Conservation (phyloP, 495 filamentous ascomycete genomes). For the Apiosordaria backusii region DNA sequence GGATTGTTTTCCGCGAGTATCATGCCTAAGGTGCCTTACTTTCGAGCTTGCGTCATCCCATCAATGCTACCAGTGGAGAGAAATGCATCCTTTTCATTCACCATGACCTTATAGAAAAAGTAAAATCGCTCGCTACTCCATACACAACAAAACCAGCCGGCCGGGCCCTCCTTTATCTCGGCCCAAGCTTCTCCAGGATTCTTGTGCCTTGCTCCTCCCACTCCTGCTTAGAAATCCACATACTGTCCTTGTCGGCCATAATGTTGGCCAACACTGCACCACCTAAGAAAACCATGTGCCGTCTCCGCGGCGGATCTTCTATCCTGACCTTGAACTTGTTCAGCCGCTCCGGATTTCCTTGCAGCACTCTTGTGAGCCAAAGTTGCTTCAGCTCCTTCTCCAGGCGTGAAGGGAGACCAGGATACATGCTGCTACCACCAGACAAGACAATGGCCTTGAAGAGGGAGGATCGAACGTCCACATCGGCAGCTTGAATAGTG, state of each 20-base stretch:
- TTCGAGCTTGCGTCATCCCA: not conserved
- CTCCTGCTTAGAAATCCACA: conserved; percentile 97
- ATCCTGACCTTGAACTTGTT: conserved; percentile 99
- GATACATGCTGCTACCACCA: conserved; percentile 98
- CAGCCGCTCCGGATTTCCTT: conserved; percentile 85
- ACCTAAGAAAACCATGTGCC: conserved; percentile 98
- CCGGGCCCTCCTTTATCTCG: conserved; percentile 47
- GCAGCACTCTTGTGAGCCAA: conserved; percentile 89
- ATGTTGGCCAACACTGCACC: conserved; percentile 96
- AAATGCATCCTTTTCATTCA: conserved; percentile 10
- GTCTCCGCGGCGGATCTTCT: conserved; percentile 90
- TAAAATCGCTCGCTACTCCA: conserved; percentile 18
- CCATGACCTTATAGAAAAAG: conserved; percentile 8
- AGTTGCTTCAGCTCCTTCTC: conserved; percentile 99
- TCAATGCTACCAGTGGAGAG: not conserved
- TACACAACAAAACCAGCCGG: not conserved
- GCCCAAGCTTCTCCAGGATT: conserved; percentile 85
- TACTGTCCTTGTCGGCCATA: conserved; percentile 96
- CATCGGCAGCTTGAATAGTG: conserved; percentile 92
- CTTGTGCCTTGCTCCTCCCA: conserved; percentile 93
- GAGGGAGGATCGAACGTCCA: conserved; percentile 86
- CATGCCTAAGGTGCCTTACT: not conserved
- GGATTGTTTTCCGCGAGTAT: not conserved
- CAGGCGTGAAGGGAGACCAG: conserved; percentile 84
- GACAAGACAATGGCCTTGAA: conserved; percentile 98